A percentile compares a stretch with the other conserved stretches of the same genome.
Conservation (phyloP, 148 eudicot species). For the Cornus florida region DNA sequence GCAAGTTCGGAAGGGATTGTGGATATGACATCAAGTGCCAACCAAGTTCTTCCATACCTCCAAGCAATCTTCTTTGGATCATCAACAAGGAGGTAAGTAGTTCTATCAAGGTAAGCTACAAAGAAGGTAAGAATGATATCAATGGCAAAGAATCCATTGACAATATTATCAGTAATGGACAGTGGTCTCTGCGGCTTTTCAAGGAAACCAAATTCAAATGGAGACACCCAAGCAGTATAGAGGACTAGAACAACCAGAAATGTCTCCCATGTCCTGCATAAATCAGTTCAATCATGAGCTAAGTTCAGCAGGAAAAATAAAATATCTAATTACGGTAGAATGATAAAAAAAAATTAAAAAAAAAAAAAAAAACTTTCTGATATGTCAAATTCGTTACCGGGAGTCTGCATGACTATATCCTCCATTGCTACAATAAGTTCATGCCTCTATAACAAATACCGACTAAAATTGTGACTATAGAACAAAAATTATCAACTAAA, state of each 20-base stretch:
- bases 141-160: slow-evolving; percentile 59
- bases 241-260: slow-evolving; percentile 54
- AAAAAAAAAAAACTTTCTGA: too few species aligned
- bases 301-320: background rate
- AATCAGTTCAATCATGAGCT: slow-evolving; percentile 7
- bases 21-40: slow-evolving; percentile 59
- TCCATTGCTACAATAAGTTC: too few species aligned
- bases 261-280: slow-evolving; percentile 61
- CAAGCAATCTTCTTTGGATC: slow-evolving; percentile 52
- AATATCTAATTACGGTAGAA: too few species aligned
- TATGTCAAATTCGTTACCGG: too few species aligned
- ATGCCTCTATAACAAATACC: too few species aligned
- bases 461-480: too few species aligned
- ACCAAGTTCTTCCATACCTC: slow-evolving; percentile 54
- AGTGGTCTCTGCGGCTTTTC: slow-evolving; percentile 36
- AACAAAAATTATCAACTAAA: too few species aligned
- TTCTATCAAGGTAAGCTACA: slow-evolving; percentile 61
- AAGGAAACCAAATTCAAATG: slow-evolving; percentile 65
- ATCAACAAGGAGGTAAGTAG: slow-evolving; percentile 53
- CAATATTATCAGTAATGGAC: slow-evolving; percentile 51
- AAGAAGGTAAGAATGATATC: slow-evolving; percentile 69
- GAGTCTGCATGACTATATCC: too few species aligned
- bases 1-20: slow-evolving; percentile 60
- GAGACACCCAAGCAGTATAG: slow-evolving; percentile 80
- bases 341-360: too few species aligned